These are phyloP conservation scores for Eucalyptus tenuipes DNA, from an alignment of 345 rosid genomes.

Conservation along the genomic window DNA sequence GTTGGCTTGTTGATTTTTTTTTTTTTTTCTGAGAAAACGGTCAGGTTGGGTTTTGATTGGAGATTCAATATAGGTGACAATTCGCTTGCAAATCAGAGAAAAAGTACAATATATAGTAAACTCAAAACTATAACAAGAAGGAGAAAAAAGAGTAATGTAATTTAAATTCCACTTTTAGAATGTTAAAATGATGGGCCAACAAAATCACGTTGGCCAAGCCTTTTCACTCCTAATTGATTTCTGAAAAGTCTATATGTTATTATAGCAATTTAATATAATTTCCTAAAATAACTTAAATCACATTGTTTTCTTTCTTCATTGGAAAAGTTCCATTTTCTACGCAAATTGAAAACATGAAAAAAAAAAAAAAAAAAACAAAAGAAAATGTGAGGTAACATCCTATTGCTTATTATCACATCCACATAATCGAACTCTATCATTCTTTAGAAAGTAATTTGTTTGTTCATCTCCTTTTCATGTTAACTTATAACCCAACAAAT, in stretches of 20 bases:
- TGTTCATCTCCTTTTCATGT: neutral
- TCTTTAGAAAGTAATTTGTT: neutral
- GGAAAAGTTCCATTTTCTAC: neutral
- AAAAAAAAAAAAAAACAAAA: too few relatives aligned
- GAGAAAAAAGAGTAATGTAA: neutral
- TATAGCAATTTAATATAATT: neutral
- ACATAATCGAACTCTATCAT: neutral
- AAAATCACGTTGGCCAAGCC: neutral
- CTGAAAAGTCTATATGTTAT: neutral
- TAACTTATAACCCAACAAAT: neutral
- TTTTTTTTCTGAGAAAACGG: neutral
- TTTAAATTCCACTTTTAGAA: neutral
- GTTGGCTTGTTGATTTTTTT: neutral
- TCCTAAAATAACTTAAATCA: neutral
- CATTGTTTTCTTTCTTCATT: neutral
- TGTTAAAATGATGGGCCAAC: neutral
- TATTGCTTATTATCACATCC: neutral
- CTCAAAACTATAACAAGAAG: neutral
- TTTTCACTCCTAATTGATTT: neutral
- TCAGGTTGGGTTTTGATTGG: neutral
- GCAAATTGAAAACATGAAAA: neutral
- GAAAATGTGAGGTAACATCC: neutral
- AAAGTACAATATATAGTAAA: neutral
- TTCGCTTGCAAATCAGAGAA: neutral
- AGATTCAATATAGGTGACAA: neutral